Conservation (phyloP, 2,329 filamentous ascomycete species). For the Macrophomina pseudophaseolina region DNA sequence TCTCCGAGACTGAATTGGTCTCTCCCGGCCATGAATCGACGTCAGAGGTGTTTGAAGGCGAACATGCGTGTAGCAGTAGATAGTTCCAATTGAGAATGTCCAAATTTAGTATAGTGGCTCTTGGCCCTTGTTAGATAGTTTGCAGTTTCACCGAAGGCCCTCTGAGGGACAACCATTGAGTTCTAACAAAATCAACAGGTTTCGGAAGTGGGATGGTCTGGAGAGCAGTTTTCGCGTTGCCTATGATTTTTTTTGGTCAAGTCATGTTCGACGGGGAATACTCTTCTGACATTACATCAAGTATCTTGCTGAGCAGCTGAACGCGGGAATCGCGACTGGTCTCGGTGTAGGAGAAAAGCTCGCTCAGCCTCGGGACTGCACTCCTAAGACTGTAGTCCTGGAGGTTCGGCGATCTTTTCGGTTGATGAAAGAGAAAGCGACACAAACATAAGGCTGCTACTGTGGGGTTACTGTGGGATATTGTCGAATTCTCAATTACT, state of each 20-base stretch:
- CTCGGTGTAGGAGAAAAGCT: background rate
- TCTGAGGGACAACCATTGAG: too few relatives aligned
- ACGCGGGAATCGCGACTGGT: background rate
- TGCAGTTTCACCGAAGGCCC: too few relatives aligned
- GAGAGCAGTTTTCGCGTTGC: background rate
- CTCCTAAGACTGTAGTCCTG: background rate
- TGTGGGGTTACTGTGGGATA: background rate
- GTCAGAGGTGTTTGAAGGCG: too few relatives aligned
- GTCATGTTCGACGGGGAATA: background rate
- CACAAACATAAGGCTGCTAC: background rate
- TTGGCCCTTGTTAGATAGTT: too few relatives aligned
- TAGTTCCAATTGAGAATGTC: too few relatives aligned
- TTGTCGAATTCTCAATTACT: background rate
- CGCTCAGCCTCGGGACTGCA: background rate
- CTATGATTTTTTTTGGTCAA: background rate
- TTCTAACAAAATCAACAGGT: background rate
- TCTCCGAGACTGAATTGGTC: background rate
- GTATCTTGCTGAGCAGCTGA: background rate
- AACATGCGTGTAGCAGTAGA: too few relatives aligned
- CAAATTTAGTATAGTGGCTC: too few relatives aligned
- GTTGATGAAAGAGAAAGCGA: background rate
- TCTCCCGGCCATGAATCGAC: background rate
- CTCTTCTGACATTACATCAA: background rate
- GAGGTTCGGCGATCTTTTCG: background rate
- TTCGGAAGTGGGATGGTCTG: background rate